Conservation (phyloP, 1,284 basidiomycete genomes). For the Pisolithus thermaeus region DNA sequence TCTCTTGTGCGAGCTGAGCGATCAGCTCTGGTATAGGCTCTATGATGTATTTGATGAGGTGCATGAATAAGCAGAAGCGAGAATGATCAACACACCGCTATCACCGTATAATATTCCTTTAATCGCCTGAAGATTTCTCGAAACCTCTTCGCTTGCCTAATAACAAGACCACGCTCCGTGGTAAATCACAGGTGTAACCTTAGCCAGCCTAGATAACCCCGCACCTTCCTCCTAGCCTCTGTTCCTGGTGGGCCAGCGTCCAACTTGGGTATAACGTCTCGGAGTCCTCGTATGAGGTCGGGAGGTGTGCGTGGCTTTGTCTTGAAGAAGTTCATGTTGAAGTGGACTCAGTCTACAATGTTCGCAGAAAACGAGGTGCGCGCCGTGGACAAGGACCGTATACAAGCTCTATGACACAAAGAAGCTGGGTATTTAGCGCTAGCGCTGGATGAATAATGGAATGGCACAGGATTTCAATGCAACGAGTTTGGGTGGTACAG, state of each 20-base stretch:
- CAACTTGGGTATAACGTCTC: slow-evolving; percentile 73
- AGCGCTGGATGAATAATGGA: too few relatives aligned
- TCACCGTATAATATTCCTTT: slow-evolving; percentile 86
- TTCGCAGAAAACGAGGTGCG: too few relatives aligned
- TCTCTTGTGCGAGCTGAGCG: slow-evolving; percentile 93
- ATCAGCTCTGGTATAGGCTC: slow-evolving; percentile 83
- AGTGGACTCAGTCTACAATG: neutral
- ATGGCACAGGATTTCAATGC: too few relatives aligned
- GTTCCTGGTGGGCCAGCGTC: slow-evolving; percentile 69
- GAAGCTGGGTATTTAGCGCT: too few relatives aligned
- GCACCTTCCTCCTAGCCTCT: slow-evolving; percentile 75
- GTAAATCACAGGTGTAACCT: slow-evolving; percentile 4
- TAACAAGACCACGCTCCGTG: neutral
- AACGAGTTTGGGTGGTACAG: too few relatives aligned
- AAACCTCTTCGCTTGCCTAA: slow-evolving; percentile 82
- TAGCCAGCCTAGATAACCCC: slow-evolving; percentile 19
- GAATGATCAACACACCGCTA: slow-evolving; percentile 49
- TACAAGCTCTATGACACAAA: too few relatives aligned
- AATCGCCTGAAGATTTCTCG: slow-evolving; percentile 85
- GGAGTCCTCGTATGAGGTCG: slow-evolving; percentile 75
- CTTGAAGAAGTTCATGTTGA: slow-evolving; percentile 90
- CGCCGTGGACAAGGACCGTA: too few relatives aligned
- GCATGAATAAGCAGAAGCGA: slow-evolving; percentile 2
- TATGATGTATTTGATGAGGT: slow-evolving; percentile 19
- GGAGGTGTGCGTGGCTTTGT: slow-evolving; percentile 80